phyloP scores from a whole-genome alignment of 176 grass and related monocot species.

The barley (Hordeum vulgare) region DNA sequence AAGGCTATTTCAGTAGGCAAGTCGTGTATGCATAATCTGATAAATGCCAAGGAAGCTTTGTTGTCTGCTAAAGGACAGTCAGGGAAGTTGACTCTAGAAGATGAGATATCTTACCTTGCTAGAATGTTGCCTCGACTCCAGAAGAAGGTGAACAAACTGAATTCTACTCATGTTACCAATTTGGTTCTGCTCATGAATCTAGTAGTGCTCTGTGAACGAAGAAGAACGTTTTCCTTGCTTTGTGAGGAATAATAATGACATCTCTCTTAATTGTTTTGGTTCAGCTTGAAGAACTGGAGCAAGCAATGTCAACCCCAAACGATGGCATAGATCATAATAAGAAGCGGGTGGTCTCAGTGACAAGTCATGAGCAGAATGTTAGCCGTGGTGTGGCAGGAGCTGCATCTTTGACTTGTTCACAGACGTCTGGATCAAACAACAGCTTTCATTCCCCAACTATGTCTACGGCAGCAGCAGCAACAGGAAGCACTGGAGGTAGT shows the following conservation, averaged over 20 bases:
- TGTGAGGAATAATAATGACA: neutral
- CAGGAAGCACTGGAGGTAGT: constrained; percentile 41
- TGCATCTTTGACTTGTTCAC: constrained; percentile 34
- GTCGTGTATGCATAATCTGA: constrained; percentile 47
- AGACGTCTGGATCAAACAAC: constrained; percentile 46
- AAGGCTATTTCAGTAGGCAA: constrained; percentile 70
- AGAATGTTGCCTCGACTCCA: constrained; percentile 58
- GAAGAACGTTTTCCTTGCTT: neutral
- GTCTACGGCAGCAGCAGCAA: constrained; percentile 35
- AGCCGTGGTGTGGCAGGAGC: constrained; percentile 10
- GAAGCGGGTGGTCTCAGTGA: constrained; percentile 29
- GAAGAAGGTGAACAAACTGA: constrained; percentile 61
- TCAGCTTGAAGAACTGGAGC: constrained; percentile 84
- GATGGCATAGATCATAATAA: constrained; percentile 26
- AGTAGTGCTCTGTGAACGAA: neutral
- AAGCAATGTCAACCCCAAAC: constrained; percentile 33
- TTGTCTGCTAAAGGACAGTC: constrained; percentile 28
- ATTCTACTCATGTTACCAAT: neutral
- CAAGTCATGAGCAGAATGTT: constrained; percentile 18
- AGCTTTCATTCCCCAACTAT: constrained; percentile 52
- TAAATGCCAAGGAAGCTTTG: constrained; percentile 25
- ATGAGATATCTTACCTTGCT: constrained; percentile 58
- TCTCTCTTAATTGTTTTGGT: constrained; percentile 18
- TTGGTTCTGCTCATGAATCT: constrained; percentile 1
- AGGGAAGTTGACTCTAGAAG: constrained; percentile 28